Base-by-base conservation (phyloP, 768 basidiomycete genomes). In the Pisolithus orientalis region DNA sequence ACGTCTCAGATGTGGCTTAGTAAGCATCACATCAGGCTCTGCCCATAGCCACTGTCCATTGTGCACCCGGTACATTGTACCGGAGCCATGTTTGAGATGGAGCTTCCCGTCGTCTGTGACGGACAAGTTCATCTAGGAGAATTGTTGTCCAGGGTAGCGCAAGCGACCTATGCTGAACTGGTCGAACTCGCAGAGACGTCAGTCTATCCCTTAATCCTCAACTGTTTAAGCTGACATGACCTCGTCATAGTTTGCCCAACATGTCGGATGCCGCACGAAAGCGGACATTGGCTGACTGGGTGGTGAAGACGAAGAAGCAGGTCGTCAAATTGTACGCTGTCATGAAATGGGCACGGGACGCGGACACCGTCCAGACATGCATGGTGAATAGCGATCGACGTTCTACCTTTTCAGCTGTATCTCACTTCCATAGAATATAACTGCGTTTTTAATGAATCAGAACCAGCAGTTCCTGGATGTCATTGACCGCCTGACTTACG, bases 281-380 rank as follows among this genome's bases (percentile, higher is more conserved):
- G 62, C 82, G 88, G 34, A 82, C 79, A 16, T 70, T 94, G 31
- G 89, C 89, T 2, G 90, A 94, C 58, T 94, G 88, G 81, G 90
- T 92, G 0, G 86, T 92, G n/a, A 84, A 85, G 65, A 89, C 80
- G 5, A 89, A 94, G 69, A 87, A 92, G 61, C 92, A 95, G 61
- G 81, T 92, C 32, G 85, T 92, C 29, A 94, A 94, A 66, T 70
- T 94, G 13, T 90, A 91, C 61, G 93, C 91, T 10, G 79, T 93
- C 28, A 78, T 80, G 7, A 88, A 92, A 60, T 96, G 93, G 93
- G 79, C 88, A 37, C 77, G 87, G 54, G 91, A 94, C 65, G 86
- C 88, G 39, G 80, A 80, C 53, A 84, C 85, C 6, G 84, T 90
- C 39, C 90, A 93, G 68, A 90, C 87, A 69, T 87, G 85, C 74